phyloP scores from a whole-genome alignment of 441 rosid species.

The Euphorbia celastroides region DNA sequence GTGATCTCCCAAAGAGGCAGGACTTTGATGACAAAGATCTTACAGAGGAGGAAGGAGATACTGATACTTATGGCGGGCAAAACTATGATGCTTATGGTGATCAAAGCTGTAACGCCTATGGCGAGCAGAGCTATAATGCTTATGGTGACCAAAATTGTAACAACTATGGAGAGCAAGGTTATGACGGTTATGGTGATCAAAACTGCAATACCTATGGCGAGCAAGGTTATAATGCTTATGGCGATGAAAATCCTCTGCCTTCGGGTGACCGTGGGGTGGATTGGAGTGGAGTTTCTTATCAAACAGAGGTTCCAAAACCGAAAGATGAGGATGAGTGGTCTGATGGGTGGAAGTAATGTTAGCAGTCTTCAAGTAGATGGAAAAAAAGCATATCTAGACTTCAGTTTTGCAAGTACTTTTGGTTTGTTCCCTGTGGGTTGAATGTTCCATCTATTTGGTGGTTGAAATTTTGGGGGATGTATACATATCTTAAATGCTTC shows the following conservation, averaged over 20 bases:
- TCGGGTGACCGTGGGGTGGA: constrained; percentile 29
- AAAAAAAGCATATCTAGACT: not conserved
- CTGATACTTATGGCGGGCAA: constrained; percentile 16
- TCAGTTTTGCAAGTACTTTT: not conserved
- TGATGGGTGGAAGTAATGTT: constrained; percentile 49
- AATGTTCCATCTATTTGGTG: not conserved
- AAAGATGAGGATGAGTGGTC: constrained; percentile 60
- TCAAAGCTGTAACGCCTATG: not conserved
- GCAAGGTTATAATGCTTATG: constrained; percentile 5
- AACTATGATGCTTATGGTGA: constrained; percentile 19
- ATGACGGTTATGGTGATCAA: too few species aligned
- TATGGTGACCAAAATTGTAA: not conserved
- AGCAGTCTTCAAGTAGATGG: not conserved
- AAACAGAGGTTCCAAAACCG: constrained; percentile 29
- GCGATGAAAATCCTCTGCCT: constrained; percentile 14
- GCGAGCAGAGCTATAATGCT: not conserved
- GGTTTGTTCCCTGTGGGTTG: not conserved
- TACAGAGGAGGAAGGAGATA: constrained; percentile 17
- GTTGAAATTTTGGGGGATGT: not conserved
- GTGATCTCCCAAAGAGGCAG: constrained; percentile 31
- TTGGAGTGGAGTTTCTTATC: constrained; percentile 28
- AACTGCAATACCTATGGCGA: too few species aligned
- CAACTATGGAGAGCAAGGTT: constrained; percentile 13
- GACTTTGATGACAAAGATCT: constrained; percentile 26
- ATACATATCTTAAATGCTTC: too few species aligned